Base-by-base conservation (phyloP, 148 eudicot genomes). In the Chenopodium quinoa region DNA sequence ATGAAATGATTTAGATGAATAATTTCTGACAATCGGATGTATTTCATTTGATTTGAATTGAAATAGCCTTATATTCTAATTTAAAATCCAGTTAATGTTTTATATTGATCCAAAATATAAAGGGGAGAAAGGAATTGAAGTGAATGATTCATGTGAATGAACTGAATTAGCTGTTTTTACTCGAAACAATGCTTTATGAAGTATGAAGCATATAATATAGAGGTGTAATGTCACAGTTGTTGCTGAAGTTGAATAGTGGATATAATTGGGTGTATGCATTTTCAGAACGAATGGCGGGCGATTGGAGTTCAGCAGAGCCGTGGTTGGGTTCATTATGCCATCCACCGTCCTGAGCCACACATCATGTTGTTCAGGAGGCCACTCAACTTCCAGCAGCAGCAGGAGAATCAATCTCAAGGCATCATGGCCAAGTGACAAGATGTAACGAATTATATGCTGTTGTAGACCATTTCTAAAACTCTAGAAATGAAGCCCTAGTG, bases 351-450 rank as follows among this genome's bases (percentile, higher is more conserved):
- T 20, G 97, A 93, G 91, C 97, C 97, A 75, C 97, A 93, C 82
- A 93, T 93, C 71, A 93, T 93, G 97, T 90, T 93, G 71, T 93
- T 93, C 84, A 90, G 95, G 93, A 91, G 97, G 92, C 91, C 95
- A 22, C 81, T 93, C 75, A 93, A 93, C 86, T 91, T 78, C 82
- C 95, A 93, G 88, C 97, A 90, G 85, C 92, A 93, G 84, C 92
- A 90, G 82, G 94, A 91, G 79, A 87, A 64, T 75, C 91, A 78
- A 60, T 86, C 89, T 72, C 87, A 92, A 29, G 73, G 47, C 76
- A 29, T 90, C 80, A 85, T 87, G 87, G 88, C 88, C 31, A 91
- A 93, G 89, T 90, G 92, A 91, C 52, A 19, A 48, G 8, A 29
- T n/a, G 60, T 29, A 25, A 50, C 40, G 46, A 7, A n/a, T 29